Evolutionary conservation across 164 flowering plant genomes (phyloP).

Genomic region (Macadamia tetraphylla): DNA sequence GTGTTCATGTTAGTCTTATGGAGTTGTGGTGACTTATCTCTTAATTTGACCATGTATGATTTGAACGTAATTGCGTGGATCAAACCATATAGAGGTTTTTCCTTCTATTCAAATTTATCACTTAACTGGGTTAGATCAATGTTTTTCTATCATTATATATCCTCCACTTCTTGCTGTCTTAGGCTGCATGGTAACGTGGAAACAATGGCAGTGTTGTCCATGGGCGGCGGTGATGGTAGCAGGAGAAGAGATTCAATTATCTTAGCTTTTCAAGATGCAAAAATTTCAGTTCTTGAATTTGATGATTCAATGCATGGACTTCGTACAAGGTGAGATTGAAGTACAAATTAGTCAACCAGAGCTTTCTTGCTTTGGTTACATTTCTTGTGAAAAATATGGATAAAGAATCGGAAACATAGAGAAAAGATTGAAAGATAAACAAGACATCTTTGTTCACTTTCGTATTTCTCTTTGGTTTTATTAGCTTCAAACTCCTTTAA

Average conservation of each 20-base stretch:
- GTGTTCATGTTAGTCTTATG: too few species aligned
- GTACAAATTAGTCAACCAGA: background rate
- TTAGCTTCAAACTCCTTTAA: too few species aligned
- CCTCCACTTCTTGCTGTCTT: constrained; percentile 1
- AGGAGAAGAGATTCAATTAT: constrained; percentile 86
- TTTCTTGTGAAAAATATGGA: background rate
- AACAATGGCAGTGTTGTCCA: constrained; percentile 63
- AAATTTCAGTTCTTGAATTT: constrained; percentile 83
- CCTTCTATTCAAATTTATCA: too few species aligned
- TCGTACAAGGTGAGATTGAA: constrained; percentile 60
- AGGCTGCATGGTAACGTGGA: constrained; percentile 97
- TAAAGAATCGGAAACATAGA: too few species aligned
- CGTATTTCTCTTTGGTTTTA: too few species aligned
- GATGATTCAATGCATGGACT: constrained; percentile 92
- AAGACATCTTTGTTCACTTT: too few species aligned
- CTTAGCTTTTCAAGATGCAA: constrained; percentile 77
- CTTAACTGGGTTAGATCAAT: background rate
- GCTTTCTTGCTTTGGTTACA: background rate
- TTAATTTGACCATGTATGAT: background rate
- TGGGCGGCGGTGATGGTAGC: constrained; percentile 48
- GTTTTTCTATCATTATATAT: background rate
- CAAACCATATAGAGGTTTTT: too few species aligned
- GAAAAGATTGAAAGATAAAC: too few species aligned
- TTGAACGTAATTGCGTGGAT: background rate
- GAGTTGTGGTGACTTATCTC: background rate